Evolutionary conservation across 495 filamentous ascomycete genomes (phyloP), one percentile per base, ranked within the genome.

Genomic region (Gamarada debralockiae): DNA sequence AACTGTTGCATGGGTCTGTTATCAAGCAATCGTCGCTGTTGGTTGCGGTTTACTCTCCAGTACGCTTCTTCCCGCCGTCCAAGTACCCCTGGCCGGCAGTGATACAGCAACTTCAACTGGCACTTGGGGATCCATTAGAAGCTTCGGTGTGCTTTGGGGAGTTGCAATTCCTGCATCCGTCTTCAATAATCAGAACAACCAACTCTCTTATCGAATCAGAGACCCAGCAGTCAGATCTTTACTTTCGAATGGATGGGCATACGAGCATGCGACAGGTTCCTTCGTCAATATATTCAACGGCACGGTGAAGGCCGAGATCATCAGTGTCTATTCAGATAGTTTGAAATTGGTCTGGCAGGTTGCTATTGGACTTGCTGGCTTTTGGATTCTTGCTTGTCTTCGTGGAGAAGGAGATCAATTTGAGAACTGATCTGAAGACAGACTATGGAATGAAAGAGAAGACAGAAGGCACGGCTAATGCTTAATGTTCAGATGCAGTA

Each of bases 21-120:
- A 81, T 60, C 77, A 87, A 60, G 73, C 86, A 42, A 52, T 90
- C 15, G 76, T 72, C 39, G 87, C 87, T 36, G 70, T 84, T 7
- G 87, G 86, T 8, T 59, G 87, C 9, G 88, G 87, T 0, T 67
- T 57, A 6, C 7, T 33, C 18, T 3, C 47, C 20, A 13, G 24
- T 3, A 40, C 31, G 14, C 18, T 57, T 18, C 48, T 57, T 33
- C 55, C 55, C 2, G 55, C 55, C 6, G 8, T 48, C 12, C 55
- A 48, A 20, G 55, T 42, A 3, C 33, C 10, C 2, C 9, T 53
- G 4, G 9, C 27, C 3, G 56, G 50, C 23, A 39, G 17, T 34
- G 70, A 80, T 43, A 46, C 57, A 2, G 77, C 74, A 0, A 55
- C 59, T 6, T 65, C 69, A 2, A 79, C 73, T 0, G 69, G 55